These are phyloP conservation scores for Rubroboletus satanas DNA, from an alignment of 768 basidiomycete genomes.

Conservation along the genomic window DNA sequence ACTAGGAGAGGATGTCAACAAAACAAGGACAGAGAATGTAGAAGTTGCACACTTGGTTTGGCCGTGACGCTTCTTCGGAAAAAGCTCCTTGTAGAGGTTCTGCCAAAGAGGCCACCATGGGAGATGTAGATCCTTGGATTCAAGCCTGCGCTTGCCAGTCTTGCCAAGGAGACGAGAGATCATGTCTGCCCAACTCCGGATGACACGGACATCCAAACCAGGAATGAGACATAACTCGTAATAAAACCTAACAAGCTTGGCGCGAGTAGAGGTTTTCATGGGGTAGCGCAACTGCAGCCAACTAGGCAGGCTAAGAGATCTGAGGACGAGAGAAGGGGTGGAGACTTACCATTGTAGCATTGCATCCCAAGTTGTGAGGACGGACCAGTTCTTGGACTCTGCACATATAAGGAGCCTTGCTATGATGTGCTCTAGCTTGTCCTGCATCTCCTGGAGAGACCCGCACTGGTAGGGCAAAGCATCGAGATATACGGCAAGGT, in stretches of 20 bases:
- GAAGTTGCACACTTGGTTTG: conserved; percentile 51
- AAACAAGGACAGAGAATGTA: background rate
- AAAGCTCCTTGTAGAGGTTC: conserved; percentile 66
- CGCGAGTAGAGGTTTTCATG: conserved; percentile 61
- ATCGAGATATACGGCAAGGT: conserved; percentile 63
- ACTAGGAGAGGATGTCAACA: conserved; percentile 28
- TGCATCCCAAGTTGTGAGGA: conserved; percentile 74
- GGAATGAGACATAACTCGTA: conserved; percentile 77
- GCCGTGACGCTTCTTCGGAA: conserved; percentile 61
- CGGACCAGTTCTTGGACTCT: conserved; percentile 71
- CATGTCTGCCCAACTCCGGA: conserved; percentile 77
- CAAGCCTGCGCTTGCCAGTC: conserved; percentile 65
- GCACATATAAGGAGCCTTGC: conserved; percentile 65
- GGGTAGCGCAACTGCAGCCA: conserved; percentile 84
- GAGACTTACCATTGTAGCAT: conserved; percentile 66
- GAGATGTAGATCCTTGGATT: conserved; percentile 61
- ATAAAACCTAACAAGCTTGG: conserved; percentile 68
- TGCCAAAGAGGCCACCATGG: conserved; percentile 79
- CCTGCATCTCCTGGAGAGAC: conserved; percentile 65
- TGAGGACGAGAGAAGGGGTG: background rate
- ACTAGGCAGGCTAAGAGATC: conserved; percentile 36
- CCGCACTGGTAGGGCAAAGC: conserved; percentile 74
- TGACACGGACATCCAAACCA: conserved; percentile 67
- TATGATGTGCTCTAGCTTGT: conserved; percentile 64
- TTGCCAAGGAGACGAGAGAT: conserved; percentile 68